A percentile compares a stretch with the other conserved stretches of the same genome.
phyloP scores from a whole-genome alignment of 2,329 filamentous ascomycete genomes.

The Neoscytalidium dimidiatum region DNA sequence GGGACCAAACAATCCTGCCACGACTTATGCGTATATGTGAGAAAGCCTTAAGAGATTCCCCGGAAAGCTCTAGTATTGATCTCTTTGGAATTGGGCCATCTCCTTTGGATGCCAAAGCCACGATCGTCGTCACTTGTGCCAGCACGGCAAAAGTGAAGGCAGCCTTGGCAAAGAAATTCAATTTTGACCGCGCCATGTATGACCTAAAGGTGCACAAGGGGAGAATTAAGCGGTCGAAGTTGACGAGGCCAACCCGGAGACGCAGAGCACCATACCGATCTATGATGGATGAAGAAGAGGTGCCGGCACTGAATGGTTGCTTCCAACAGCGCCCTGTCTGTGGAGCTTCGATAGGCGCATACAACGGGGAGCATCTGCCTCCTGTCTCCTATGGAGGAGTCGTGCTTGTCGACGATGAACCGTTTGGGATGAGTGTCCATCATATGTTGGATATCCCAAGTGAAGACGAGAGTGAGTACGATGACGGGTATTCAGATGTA shows the following conservation, averaged over 20 bases:
- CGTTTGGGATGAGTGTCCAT: slow-evolving; percentile 94
- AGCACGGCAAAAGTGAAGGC: slow-evolving; percentile 72
- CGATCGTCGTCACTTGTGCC: slow-evolving; percentile 75
- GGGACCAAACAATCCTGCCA: slow-evolving; percentile 71
- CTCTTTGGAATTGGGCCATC: slow-evolving; percentile 74
- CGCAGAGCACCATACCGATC: slow-evolving; percentile 39
- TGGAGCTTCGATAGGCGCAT: slow-evolving; percentile 91
- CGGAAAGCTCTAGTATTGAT: slow-evolving; percentile 77
- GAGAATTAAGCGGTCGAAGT: slow-evolving; percentile 64
- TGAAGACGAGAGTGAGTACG: slow-evolving; percentile 53
- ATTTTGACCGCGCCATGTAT: slow-evolving; percentile 66
- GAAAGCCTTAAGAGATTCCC: slow-evolving; percentile 70
- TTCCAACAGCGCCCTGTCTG: slow-evolving; percentile 80
- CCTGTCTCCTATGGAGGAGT: slow-evolving; percentile 90
- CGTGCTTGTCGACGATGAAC: slow-evolving; percentile 78
- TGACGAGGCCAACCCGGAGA: slow-evolving; percentile 35
- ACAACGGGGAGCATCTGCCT: slow-evolving; percentile 81
- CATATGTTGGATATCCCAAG: slow-evolving; percentile 81
- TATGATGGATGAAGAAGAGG: slow-evolving; percentile 42
- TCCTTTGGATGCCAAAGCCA: slow-evolving; percentile 66
- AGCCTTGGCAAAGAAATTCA: slow-evolving; percentile 69
- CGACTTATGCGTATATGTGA: slow-evolving; percentile 72
- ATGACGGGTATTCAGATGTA: slow-evolving; percentile 18
- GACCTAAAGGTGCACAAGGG: slow-evolving; percentile 73
- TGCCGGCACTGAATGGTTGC: slow-evolving; percentile 63